Conservation (phyloP, 176 grass and related monocot species). For the Dendrocalamus sinicus region DNA sequence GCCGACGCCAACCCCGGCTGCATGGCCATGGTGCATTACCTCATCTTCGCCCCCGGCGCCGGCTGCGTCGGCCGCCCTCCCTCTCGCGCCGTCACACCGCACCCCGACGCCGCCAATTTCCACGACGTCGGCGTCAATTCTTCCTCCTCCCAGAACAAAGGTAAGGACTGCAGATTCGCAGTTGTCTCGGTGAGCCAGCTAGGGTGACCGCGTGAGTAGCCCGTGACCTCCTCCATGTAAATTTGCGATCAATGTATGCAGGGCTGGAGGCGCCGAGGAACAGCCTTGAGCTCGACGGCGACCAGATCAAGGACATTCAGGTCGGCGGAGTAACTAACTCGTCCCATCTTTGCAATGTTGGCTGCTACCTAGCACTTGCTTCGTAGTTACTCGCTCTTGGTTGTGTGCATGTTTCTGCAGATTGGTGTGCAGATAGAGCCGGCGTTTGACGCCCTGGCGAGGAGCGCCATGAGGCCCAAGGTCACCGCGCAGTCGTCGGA, state of each 20-base stretch:
- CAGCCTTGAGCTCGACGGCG: constrained; percentile 74
- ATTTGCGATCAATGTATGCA: too few relatives aligned
- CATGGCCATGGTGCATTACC: constrained; percentile 92
- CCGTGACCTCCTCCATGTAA: background rate
- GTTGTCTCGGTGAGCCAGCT: too few relatives aligned
- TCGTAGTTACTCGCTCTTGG: background rate
- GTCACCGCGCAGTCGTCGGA: constrained; percentile 44
- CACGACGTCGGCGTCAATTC: background rate
- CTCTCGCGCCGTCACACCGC: background rate
- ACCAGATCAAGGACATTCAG: constrained; percentile 56
- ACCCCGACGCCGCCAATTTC: background rate
- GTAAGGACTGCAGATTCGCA: background rate
- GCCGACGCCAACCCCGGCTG: constrained; percentile 52
- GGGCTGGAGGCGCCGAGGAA: constrained; percentile 80
- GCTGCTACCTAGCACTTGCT: background rate
- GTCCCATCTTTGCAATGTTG: background rate
- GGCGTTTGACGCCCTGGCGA: constrained; percentile 45
- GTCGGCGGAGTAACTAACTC: background rate
- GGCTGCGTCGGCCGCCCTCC: constrained; percentile 57
- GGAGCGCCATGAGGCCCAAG: constrained; percentile 8
- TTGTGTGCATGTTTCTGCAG: background rate
- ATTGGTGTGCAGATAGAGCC: constrained; percentile 67
- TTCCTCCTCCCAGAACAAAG: background rate
- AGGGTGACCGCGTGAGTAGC: too few relatives aligned
- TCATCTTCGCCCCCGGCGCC: constrained; percentile 66